These are phyloP conservation scores for Pythium scleroteichum DNA, from an alignment of 352 stramenopile genomes.

Conservation along the genomic window DNA sequence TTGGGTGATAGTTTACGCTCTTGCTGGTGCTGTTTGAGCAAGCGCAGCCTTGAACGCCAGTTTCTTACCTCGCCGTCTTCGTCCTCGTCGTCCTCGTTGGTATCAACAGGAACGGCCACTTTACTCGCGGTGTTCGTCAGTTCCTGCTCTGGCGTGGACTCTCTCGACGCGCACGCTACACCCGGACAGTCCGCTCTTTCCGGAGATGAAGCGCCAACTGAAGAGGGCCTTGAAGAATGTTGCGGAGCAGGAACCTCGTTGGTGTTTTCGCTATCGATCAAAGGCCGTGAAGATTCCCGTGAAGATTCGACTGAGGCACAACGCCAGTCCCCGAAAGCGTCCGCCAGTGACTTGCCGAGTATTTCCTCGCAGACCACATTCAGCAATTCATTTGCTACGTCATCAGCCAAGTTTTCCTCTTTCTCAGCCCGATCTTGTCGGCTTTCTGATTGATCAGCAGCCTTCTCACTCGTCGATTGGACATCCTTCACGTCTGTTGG, in stretches of 20 bases:
- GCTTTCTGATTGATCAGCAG: background rate
- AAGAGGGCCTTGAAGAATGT: too few species aligned
- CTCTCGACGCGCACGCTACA: too few species aligned
- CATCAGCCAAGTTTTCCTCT: background rate
- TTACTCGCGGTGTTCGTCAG: background rate
- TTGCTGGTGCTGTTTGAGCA: conserved; percentile 22
- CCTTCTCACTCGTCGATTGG: too few species aligned
- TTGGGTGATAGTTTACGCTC: conserved; percentile 3
- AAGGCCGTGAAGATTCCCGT: too few species aligned
- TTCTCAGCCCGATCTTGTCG: background rate
- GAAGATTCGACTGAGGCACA: too few species aligned
- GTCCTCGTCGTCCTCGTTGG: conserved; percentile 10
- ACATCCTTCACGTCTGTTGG: too few species aligned
- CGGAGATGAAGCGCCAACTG: too few species aligned
- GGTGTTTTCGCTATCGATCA: too few species aligned
- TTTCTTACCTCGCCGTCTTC: conserved; percentile 1
- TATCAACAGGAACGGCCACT: conserved; percentile 9
- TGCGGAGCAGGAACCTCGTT: too few species aligned
- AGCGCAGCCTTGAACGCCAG: conserved; percentile 18
- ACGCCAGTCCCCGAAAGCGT: background rate
- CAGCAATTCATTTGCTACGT: background rate
- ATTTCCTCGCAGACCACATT: conserved; percentile 1
- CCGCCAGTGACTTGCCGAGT: background rate
- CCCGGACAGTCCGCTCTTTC: too few species aligned
- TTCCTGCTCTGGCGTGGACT: background rate